Conservation (phyloP, 305 asterid species). For the Rubia peregrina region DNA sequence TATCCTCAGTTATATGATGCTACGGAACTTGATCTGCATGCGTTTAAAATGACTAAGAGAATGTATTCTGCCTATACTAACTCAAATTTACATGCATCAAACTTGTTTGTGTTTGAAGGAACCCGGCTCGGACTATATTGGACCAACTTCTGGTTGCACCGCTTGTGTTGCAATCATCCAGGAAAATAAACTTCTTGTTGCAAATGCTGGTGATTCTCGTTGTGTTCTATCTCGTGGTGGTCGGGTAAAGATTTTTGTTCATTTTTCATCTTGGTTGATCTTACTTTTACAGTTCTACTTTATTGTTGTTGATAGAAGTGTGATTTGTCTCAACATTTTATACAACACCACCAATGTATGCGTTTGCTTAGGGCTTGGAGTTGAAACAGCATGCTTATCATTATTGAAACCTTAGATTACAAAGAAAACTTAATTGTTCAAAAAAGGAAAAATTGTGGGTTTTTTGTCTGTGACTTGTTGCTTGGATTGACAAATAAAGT, state of each 20-base stretch:
- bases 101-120: conserved; percentile 35
- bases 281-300: neutral
- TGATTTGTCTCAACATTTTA: neutral
- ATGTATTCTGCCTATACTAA: neutral
- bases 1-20: neutral
- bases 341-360: neutral
- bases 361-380: neutral
- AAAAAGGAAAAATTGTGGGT: neutral
- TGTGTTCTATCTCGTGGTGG: conserved; percentile 82
- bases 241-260: conserved; percentile 45
- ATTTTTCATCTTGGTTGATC: neutral
- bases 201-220: conserved; percentile 98
- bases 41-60: neutral
- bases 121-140: conserved; percentile 41
- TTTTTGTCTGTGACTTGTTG: neutral
- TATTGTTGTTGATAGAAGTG: conserved; percentile 4
- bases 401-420: neutral
- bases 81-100: conserved; percentile 3
- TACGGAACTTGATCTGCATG: neutral
- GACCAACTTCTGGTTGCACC: conserved; percentile 89
- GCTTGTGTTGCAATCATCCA: conserved; percentile 82
- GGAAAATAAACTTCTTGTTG: conserved; percentile 57
- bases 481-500: neutral
- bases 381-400: neutral
- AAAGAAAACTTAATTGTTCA: neutral